phyloP scores from a whole-genome alignment of 2,329 filamentous ascomycete genomes.

The Talaromyces atroroseus region DNA sequence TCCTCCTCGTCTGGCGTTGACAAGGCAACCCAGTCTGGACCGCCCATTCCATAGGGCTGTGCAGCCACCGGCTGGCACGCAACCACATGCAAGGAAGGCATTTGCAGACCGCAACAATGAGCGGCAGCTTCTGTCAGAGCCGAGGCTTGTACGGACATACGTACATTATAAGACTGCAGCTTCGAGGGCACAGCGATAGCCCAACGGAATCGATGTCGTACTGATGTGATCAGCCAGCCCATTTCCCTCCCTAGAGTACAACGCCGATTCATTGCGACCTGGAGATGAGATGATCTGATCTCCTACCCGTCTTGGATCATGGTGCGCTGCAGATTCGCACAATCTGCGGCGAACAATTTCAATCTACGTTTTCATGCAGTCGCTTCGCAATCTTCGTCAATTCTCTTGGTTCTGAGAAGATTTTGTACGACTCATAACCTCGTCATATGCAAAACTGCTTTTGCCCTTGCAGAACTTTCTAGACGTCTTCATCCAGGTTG shows the following conservation, averaged over 20 bases:
- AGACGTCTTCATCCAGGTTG: background rate
- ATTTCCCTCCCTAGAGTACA: too few species aligned
- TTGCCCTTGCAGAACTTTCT: background rate
- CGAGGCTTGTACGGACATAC: background rate
- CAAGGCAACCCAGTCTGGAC: constrained; percentile 1
- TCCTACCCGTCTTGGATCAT: too few species aligned
- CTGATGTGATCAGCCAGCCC: background rate
- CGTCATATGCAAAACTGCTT: background rate
- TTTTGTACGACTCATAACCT: background rate
- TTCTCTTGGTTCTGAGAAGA: background rate
- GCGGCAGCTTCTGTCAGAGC: too few species aligned
- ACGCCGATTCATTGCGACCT: too few species aligned
- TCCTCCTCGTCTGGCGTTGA: constrained; percentile 6
- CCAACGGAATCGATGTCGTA: background rate
- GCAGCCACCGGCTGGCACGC: background rate
- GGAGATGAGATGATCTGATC: background rate
- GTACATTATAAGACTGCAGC: background rate
- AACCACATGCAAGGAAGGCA: background rate
- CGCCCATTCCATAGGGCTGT: background rate
- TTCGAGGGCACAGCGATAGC: background rate
- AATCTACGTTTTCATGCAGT: background rate
- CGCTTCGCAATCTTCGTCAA: background rate
- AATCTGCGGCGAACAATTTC: background rate
- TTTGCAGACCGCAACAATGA: background rate
- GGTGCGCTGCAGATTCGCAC: background rate